Evolutionary conservation across 2,329 filamentous ascomycete genomes (phyloP), one percentile per base, ranked within the genome.

Genomic region (Blastomyces emzantsi): DNA sequence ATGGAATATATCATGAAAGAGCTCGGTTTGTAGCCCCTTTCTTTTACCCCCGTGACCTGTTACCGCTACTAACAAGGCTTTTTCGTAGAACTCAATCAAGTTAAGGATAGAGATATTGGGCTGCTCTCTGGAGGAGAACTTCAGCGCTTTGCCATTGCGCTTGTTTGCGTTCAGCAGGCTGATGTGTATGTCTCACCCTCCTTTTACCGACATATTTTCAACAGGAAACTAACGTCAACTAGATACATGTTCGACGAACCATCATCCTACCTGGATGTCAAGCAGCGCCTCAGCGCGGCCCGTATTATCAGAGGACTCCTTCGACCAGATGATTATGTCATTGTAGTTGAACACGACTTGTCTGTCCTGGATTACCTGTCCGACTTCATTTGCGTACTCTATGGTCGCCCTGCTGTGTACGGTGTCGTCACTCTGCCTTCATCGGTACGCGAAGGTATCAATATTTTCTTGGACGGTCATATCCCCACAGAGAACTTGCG

Each of bases 171-270:
- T 28, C 93, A 97, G 77, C 87, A 96, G 73, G 93, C 93, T 70
- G 94, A 99, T 76, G 91, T 96, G 80, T 86, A 81, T 73, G 82
- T 74, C 60, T 15, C 41, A 28, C 11, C 19, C 33, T 17, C 3
- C 39, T 25, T n/a, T 41, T 19, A 60, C 5, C 19, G 56, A 30
- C 62, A 8, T 49, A 58, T 61, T 51, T 59, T 52, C 36, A 19
- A 28, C 30, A n/a, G 52, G 39, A 60, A 51, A 36, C 58, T 65
- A 59, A 41, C 63, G 13, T 47, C 28, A 36, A n/a, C 69, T 39
- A 85, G 80, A 13, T 99, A 99, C 83, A 97, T 99, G 94, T 99
- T 99, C 73, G 94, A 99, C 78, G 94, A 99, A 81, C 95, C 95
- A 22, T 97, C 93, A 51, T 99, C 94, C 47, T 99, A 97, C 78